Evolutionary conservation across 176 grass and related monocot genomes (phyloP), one percentile per base, ranked within the genome.

Genomic region (Luzula sylvatica): DNA sequence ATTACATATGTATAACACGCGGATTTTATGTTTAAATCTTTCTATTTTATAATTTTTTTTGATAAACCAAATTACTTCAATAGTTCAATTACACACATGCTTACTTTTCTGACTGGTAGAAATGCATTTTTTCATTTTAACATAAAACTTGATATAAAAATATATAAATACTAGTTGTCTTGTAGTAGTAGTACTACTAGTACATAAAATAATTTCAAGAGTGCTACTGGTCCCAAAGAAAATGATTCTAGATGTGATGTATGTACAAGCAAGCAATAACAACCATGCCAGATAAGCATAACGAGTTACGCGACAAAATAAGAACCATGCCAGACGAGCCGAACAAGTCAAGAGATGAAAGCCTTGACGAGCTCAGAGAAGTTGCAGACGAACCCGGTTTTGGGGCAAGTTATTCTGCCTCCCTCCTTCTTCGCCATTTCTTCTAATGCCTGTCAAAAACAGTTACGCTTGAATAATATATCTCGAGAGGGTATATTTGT

Each of bases 351-450:
- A 22, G 81, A 98, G 56, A 98, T 74, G 52, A 72, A 98, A 15
- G 82, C 93, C 69, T 89, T 87, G 11, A 83, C 78, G 8, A 89
- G 82, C 3, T 98, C 93, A 15, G 78, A 66, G 43, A 75, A 83
- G 49, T 72, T 82, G 56, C 61, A 98, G 16, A 65, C 27, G 5
- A 50, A 52, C 38, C 82, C 81, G 4, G 86, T 92, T 65, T 85
- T 77, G 20, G 93, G 93, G 65, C 93, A 98, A 58, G 78, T 92
- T 51, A 99, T 77, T 54, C 62, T 87, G 55, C 86, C 82, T 3
- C 50, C 72, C 4, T 92, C 92, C 51, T 83, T 90, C 58, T 70
- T 87, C 15, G 93, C 73, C 93, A 99, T 92, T 69, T 92, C 86
- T 67, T 98, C 69, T 23, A 98, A 76, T 11, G 93, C 93, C 93